Evolutionary conservation across 2,329 filamentous ascomycete genomes (phyloP), one percentile per base, ranked within the genome.

Genomic region (Trichoderma sp.): DNA sequence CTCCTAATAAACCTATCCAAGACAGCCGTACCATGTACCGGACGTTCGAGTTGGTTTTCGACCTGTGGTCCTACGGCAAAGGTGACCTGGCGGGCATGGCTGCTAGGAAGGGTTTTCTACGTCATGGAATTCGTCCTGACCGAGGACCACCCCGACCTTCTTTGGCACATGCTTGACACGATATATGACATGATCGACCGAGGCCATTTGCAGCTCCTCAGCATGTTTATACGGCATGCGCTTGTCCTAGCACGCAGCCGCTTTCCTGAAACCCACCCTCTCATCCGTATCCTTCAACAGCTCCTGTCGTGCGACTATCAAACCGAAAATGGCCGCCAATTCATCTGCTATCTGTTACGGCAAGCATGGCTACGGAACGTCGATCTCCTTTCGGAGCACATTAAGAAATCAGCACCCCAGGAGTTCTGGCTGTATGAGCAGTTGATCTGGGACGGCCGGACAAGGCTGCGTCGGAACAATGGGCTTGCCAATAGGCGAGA

Each of bases 21-120:
- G 78, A 79, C 64, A 79, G 78, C 59, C 78, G 78, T 35, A 79
- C 78, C 56, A 79, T 79, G 78, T 79, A 79, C 63, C 76, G 78
- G 60, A 79, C 77, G 1, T 79, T 79, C 64, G 78, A 79, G 68
- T 72, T 79, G 17, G 77, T 77, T 25, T 79, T 79, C 56, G 78
- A 79, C 67, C 71, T 79, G 12, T 79, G 77, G 77, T 74, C 71
- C 27, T 73, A 76, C n/a, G 78, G 77, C 3, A 76, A 75, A 56
- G 78, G 78, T 5, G 72, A 76, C 32, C 70, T 79, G 5, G 78
- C 78, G 9, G 78, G 78, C 13, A 75, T 79, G 74, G 78, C 78
- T 27, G 78, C 78, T 15, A 72, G 76, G 13, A 76, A 73, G 61
- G 78, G 75, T 2, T 79, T 79, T 79, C 58, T 78, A 74, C 57